Evolutionary conservation across 208 protist genomes (phyloP).

Genomic region (Trypanosomatidae sp.): DNA sequence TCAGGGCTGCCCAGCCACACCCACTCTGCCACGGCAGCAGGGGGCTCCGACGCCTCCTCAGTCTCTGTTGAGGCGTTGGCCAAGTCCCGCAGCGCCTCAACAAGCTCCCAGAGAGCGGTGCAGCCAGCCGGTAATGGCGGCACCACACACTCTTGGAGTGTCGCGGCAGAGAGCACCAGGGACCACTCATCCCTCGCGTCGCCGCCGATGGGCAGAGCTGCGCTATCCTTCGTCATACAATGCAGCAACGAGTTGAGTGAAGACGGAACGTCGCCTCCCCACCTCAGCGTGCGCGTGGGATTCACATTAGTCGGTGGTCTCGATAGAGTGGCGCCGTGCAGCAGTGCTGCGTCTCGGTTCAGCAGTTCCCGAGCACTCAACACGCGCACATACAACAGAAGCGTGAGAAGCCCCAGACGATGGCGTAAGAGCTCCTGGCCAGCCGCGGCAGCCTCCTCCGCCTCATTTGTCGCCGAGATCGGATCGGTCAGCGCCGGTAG

Average conservation of each 20-base stretch:
- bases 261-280: conserved; percentile 6
- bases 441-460: conserved; percentile 13
- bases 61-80: not conserved
- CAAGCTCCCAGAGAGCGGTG: conserved; percentile 39
- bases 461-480: not conserved
- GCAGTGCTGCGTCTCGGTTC: not conserved
- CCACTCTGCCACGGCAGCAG: conserved; percentile 27
- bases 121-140: conserved; percentile 19
- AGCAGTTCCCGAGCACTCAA: conserved; percentile 3
- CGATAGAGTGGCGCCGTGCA: not conserved
- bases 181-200: conserved; percentile 16
- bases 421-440: conserved; percentile 14
- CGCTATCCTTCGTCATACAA: conserved; percentile 4
- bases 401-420: conserved; percentile 22
- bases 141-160: conserved; percentile 5
- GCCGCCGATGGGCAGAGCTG: not conserved
- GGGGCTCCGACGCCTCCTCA: not conserved
- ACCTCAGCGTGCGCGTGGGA: not conserved
- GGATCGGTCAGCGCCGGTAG: not conserved
- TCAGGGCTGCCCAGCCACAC: conserved; percentile 55
- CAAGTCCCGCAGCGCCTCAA: conserved; percentile 43
- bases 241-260: conserved; percentile 15
- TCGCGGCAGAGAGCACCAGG: conserved; percentile 3
- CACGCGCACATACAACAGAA: conserved; percentile 19
- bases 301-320: not conserved